Conservation (phyloP, 1,139 yeast species). For the Casaregolazyma lundiana region DNA sequence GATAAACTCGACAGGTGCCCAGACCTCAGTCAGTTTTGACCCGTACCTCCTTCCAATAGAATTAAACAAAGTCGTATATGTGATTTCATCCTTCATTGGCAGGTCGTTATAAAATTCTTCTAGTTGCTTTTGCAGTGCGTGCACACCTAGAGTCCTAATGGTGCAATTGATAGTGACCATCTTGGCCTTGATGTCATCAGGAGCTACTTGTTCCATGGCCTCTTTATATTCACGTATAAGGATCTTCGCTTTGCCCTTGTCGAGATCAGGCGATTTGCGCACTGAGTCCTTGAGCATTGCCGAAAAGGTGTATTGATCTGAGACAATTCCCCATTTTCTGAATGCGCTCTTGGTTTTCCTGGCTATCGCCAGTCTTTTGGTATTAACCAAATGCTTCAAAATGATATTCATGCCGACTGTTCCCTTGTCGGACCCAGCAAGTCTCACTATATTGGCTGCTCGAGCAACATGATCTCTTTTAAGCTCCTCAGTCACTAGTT, state of each 20-base stretch:
- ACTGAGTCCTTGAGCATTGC: slow-evolving; percentile 6
- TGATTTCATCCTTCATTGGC: slow-evolving; percentile 3
- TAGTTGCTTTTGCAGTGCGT: slow-evolving; percentile 3
- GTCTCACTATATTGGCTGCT: slow-evolving; percentile 19
- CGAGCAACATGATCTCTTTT: slow-evolving; percentile 17
- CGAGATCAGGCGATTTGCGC: not conserved
- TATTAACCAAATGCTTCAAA: slow-evolving; percentile 16
- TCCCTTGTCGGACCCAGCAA: slow-evolving; percentile 20
- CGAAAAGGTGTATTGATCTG: slow-evolving; percentile 8
- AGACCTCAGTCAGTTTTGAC: not conserved
- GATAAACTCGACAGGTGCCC: not conserved
- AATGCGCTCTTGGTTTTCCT: slow-evolving; percentile 4
- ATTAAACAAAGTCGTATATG: slow-evolving; percentile 7
- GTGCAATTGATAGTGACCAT: slow-evolving; percentile 6
- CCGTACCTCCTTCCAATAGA: slow-evolving; percentile 3
- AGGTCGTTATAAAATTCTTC: slow-evolving; percentile 2
- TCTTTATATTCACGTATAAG: slow-evolving; percentile 3
- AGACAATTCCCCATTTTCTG: slow-evolving; percentile 10
- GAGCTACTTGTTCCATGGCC: slow-evolving; percentile 2
- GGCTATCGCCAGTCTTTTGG: slow-evolving; percentile 5
- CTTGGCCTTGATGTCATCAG: slow-evolving; percentile 6
- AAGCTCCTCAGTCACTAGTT: slow-evolving; percentile 18
- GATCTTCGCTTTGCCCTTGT: slow-evolving; percentile 5
- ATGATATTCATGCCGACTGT: slow-evolving; percentile 24
- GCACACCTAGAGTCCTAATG: not conserved